Base-by-base conservation (phyloP, 768 basidiomycete genomes). In the Jaapia argillacea region DNA sequence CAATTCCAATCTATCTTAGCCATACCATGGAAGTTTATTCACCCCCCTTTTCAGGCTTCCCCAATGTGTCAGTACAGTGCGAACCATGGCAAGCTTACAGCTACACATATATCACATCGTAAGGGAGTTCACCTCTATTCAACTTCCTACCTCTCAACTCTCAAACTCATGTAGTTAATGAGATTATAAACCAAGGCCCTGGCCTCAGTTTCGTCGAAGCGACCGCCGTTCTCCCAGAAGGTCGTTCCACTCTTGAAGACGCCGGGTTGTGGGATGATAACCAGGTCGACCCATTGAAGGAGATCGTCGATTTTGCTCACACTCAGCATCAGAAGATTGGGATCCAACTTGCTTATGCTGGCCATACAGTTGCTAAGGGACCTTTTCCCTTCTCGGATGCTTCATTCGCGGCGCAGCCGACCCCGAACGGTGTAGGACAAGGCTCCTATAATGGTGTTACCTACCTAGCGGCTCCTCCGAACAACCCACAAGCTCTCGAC, bases 321-420 rank as follows among this genome's bases (percentile, higher is more conserved):
- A 73, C 77, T 1, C 79, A 81, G 50, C 72, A 68, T 37, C 76
- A 81, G 54, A 77, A 79, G 40, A 72, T 87, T 18, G 85, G 67
- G 6, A 79, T 87, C 43, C 87, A 89, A 56, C 70, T 88, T 14
- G 79, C 72, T 0, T 85, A 89, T 48, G 81, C 83, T 0, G 85
- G 86, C 0, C 68, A 85, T 14, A n/a, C n/a, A n/a, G n/a, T n/a
- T n/a, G n/a, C n/a, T n/a, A n/a, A n/a, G n/a, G n/a, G n/a, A n/a
- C n/a, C n/a, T n/a, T n/a, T n/a, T n/a, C n/a, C n/a, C n/a, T n/a
- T n/a, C n/a, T n/a, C n/a, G n/a, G 88, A 87, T 57, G 83, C 75
- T 0, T 78, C 76, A 5, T 77, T 70, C 0, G 57, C 72, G 13
- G 71, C 77, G 1, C 80, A 81, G 0, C 87, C 81, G 80, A 54